phyloP scores from a whole-genome alignment of 2,329 filamentous ascomycete species.

The Claviceps capensis region DNA sequence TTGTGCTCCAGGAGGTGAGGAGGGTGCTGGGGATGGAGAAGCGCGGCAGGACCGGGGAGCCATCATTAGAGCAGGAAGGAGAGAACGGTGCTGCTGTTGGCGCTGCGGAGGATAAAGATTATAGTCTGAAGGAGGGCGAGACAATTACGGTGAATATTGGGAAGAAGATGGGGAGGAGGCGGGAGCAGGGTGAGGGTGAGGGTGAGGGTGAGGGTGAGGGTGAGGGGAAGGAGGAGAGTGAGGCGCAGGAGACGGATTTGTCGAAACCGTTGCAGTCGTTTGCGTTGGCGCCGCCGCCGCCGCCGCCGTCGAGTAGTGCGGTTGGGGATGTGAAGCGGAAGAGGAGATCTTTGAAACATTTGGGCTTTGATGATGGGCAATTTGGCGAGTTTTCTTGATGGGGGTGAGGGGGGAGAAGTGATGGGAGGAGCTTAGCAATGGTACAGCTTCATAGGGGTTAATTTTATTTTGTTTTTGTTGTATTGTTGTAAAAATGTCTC shows the following conservation, averaged over 20 bases:
- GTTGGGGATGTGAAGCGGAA: conserved; percentile 47
- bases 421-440: no score
- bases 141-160: conserved; percentile 73
- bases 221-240: background rate
- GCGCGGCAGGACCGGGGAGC: conserved; percentile 15
- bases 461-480: background rate
- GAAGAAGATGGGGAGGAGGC: conserved; percentile 38
- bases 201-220: background rate
- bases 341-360: conserved; percentile 43
- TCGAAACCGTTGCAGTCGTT: conserved; percentile 39
- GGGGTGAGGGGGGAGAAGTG: background rate
- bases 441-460: no score
- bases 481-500: background rate
- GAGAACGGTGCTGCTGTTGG: conserved; percentile 8
- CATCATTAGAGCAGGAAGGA: conserved; percentile 21
- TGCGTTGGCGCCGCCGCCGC: conserved; percentile 60
- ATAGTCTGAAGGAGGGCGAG: conserved; percentile 78
- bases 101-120: conserved; percentile 38
- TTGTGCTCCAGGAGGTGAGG: conserved; percentile 65
- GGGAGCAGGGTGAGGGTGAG: conserved; percentile 10
- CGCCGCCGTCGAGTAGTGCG: conserved; percentile 32
- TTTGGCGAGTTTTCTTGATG: conserved; percentile 67
- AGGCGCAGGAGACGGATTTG: conserved; percentile 5
- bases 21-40: conserved; percentile 51
- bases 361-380: conserved; percentile 78